These are phyloP conservation scores for Phellinidium pouzarii DNA, from an alignment of 1,284 basidiomycete genomes.

Conservation along the genomic window DNA sequence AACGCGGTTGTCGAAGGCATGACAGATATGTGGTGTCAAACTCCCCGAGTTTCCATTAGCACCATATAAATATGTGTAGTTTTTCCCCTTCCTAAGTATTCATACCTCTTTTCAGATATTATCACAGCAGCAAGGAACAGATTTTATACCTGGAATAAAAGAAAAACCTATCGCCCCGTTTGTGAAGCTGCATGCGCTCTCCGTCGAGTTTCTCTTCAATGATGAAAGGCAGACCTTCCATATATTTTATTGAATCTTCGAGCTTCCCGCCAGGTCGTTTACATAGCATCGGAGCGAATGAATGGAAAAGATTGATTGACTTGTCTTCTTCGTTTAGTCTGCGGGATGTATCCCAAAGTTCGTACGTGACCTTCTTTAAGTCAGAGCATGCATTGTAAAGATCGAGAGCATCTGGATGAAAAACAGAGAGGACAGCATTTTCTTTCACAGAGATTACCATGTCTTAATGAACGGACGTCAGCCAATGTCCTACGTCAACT, in stretches of 20 bases:
- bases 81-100: slow-evolving; percentile 74
- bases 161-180: slow-evolving; percentile 79
- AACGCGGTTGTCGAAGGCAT: slow-evolving; percentile 67
- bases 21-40: slow-evolving; percentile 77
- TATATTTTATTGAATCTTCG: slow-evolving; percentile 76
- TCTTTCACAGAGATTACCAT: slow-evolving; percentile 81
- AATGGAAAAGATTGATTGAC: slow-evolving; percentile 69
- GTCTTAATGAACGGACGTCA: slow-evolving; percentile 35
- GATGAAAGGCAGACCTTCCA: slow-evolving; percentile 68
- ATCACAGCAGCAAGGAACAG: background rate
- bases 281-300: slow-evolving; percentile 91
- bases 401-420: slow-evolving; percentile 87
- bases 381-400: slow-evolving; percentile 94
- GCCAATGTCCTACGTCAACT: background rate
- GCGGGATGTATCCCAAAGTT: slow-evolving; percentile 59
- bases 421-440: slow-evolving; percentile 78
- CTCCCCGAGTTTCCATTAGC: slow-evolving; percentile 74
- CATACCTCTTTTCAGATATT: slow-evolving; percentile 7
- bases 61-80: slow-evolving; percentile 91
- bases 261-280: slow-evolving; percentile 76
- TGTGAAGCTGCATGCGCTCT: slow-evolving; percentile 91
- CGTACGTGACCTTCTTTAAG: slow-evolving; percentile 84
- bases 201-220: slow-evolving; percentile 97
- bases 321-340: slow-evolving; percentile 74
- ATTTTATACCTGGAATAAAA: slow-evolving; percentile 76